Base-by-base conservation (phyloP, 495 filamentous ascomycete genomes). In the Acidiella bohemica region DNA sequence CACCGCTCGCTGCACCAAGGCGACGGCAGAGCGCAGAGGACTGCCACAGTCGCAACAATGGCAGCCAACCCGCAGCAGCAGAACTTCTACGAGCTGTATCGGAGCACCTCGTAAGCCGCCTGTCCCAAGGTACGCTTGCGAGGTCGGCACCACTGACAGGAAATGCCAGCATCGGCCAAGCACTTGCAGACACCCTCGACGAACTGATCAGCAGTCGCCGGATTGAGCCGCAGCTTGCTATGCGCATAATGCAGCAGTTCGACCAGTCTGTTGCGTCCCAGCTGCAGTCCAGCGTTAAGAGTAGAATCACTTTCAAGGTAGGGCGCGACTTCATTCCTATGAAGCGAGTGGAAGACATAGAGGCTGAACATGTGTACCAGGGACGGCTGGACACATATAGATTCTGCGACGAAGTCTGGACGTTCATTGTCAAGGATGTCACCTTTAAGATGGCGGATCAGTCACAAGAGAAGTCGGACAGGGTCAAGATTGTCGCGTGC, bases 401-500 rank as follows among this genome's bases (percentile, higher is more conserved):
- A 51, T 99, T 96, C 71, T 99, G 92, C 68, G 92, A 99, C 62
- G 92, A 99, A 66, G 92, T 99, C 39, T 99, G 92, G 92, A 99
- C 92, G 1, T 99, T 99, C 67, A 71, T 96, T 46, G 90, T 99
- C 63, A 95, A 95, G 61, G 87, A 96, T 45, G 85, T 96, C 39
- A 85, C 77, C 18, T 94, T 99, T 72, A 96, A 96, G 65, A 76
- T 99, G 61, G 84, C 93, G 46, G 84, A 84, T 54, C 71, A 76
- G 45, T 46, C 46, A 24, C 43, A 39, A 5, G 39, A 59, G 32
- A 51, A 58, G 29, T 50, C 59, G 13, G 68, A 68, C 18, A 85
- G 80, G 58, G 80, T 99, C 57, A 96, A 96, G 74, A 99, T 99
- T 42, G 90, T 99, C 28, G 86, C 81, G 61, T 95, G 88, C 63